A percentile compares a stretch with the other conserved stretches of the same genome.
phyloP scores from a whole-genome alignment of 192 early-diverging fungal genomes.

The Coemansia sp. region DNA sequence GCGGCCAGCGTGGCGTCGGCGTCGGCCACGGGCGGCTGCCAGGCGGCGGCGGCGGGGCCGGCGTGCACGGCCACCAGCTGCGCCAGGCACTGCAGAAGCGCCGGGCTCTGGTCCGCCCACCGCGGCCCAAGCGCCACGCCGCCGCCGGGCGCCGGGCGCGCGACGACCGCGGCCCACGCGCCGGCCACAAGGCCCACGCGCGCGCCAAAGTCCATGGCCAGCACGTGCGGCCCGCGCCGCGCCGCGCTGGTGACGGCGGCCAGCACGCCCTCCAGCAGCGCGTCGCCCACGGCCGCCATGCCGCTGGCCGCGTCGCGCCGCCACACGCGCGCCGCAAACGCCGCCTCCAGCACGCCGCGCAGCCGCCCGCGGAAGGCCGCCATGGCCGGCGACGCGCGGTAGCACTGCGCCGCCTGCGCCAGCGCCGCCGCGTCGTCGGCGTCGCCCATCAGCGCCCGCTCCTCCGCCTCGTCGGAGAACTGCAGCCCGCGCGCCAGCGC shows the following conservation, averaged over 20 bases:
- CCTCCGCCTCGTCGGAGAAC: conserved; percentile 45
- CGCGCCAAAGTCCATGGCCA: conserved; percentile 24
- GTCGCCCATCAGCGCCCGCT: conserved; percentile 33
- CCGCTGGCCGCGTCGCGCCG: conserved; percentile 4
- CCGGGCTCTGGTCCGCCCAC: conserved; percentile 47
- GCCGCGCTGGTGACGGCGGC: conserved; percentile 28
- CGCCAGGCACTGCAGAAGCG: conserved; percentile 33
- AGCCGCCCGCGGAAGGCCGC: conserved; percentile 19
- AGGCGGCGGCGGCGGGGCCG: neutral
- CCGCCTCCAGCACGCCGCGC: conserved; percentile 10
- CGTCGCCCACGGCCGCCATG: conserved; percentile 19
- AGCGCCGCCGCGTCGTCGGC: conserved; percentile 12
- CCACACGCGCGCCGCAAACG: conserved; percentile 11
- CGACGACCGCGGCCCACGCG: conserved; percentile 26
- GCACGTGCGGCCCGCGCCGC: conserved; percentile 39
- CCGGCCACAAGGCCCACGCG: conserved; percentile 17
- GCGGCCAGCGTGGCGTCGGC: conserved; percentile 30
- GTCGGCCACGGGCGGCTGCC: conserved; percentile 19
- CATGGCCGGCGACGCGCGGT: conserved; percentile 19
- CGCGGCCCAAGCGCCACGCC: conserved; percentile 11
- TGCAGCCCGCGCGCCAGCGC: conserved; percentile 45
- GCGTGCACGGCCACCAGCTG: conserved; percentile 35
- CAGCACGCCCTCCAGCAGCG: conserved; percentile 32
- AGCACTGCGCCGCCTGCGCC: conserved; percentile 30
- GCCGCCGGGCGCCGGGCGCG: neutral